Evolutionary conservation across 768 basidiomycete genomes (phyloP), one percentile per base, ranked within the genome.

Genomic region (Pluteus cervinus): DNA sequence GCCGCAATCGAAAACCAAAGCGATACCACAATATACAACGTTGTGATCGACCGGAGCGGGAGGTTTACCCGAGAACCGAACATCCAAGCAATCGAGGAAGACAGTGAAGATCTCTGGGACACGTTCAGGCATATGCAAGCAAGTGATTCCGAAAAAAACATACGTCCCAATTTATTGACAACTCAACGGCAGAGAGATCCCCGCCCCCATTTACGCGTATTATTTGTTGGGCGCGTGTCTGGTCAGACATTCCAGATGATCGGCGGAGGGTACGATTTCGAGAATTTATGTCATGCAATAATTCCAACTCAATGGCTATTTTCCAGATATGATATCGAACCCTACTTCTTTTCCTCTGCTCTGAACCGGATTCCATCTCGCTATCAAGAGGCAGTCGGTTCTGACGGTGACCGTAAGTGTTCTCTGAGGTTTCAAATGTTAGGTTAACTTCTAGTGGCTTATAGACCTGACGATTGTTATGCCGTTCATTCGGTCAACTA

Each of bases 321-420:
- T 12, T 23, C 23, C 20, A 73, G 77, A 49, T 76, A 71, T 47
- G 63, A 68, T 25, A 69, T 81, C 31, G 79, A 81, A 44, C 79
- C 79, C 1, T 81, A 80, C 52, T 81, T 77, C 55, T 81, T 73
- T 46, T 78, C 77, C 1, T 79, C 79, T 0, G 75, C 76, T 10
- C 45, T 78, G 2, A 79, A 75, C 42, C 79, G 77, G 78, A 83
- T 81, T 43, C 80, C 80, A 2, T 75, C 76, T 1, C 69, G 78
- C 37, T 83, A 73, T 36, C 71, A 78, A 43, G 78, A 79, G 45
- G 69, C 67, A 1, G 24, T 45, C 4, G 48, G 50, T 11, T 54
- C 57, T 5, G 25, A 57, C 31, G 69, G 75, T 47, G 79, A 81
- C 55, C 78, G 76, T 80, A 45, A 47, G 76, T 36, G n/a, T 8